Conservation (phyloP, 495 filamentous ascomycete species). For the Podospora fimiseda region DNA sequence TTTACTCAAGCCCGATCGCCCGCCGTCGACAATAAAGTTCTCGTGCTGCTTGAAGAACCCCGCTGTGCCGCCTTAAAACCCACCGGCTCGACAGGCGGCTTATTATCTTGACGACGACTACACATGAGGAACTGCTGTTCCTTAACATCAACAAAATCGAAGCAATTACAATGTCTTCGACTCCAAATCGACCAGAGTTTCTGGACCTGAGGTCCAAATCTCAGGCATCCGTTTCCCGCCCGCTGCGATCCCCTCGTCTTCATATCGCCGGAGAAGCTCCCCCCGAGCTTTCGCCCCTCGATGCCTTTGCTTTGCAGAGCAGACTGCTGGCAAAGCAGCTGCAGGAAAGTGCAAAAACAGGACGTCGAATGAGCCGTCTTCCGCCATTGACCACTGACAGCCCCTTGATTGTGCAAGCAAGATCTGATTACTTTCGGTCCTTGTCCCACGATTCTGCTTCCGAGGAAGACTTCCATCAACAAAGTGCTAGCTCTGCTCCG, state of each 20-base stretch:
- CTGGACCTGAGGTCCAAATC: conserved; percentile 60
- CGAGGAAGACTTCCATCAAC: conserved; percentile 25
- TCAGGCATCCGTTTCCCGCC: conserved; percentile 49
- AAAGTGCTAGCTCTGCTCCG: conserved; percentile 36
- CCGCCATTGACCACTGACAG: conserved; percentile 76
- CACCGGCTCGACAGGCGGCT: no score
- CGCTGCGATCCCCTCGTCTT: conserved; percentile 62
- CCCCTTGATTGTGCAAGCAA: conserved; percentile 54
- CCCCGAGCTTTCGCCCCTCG: conserved; percentile 86
- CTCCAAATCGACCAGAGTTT: conserved; percentile 52
- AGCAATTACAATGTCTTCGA: conserved; percentile 22
- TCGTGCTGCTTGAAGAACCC: not conserved
- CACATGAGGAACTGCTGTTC: not conserved
- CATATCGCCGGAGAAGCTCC: conserved; percentile 82
- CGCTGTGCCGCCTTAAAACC: conserved; percentile 6
- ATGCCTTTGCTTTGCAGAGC: conserved; percentile 87
- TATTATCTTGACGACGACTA: no score
- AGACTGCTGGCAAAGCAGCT: conserved; percentile 81
- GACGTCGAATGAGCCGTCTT: conserved; percentile 73
- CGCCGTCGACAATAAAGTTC: not conserved
- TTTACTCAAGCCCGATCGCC: not conserved
- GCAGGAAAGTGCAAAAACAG: conserved; percentile 63
- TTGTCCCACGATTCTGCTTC: conserved; percentile 41
- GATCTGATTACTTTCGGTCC: conserved; percentile 70
- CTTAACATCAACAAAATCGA: not conserved